Conservation (phyloP, 208 protist species). For the Phytomonas francai region DNA sequence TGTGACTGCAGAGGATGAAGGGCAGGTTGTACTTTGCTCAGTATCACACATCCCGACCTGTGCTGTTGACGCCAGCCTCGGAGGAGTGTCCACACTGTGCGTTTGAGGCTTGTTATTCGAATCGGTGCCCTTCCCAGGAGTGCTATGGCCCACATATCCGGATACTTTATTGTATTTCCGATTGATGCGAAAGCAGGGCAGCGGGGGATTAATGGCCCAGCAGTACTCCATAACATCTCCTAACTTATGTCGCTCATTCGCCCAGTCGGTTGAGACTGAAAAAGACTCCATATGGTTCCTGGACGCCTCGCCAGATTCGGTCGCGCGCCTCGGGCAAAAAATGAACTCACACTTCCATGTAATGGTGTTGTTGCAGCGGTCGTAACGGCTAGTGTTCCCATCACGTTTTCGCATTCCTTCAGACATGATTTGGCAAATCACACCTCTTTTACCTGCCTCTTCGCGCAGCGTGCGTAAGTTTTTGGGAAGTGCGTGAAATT, state of each 20-base stretch:
- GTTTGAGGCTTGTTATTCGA: background rate
- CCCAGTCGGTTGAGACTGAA: constrained; percentile 65
- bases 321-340: constrained; percentile 24
- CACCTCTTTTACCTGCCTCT: constrained; percentile 65
- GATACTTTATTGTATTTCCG: constrained; percentile 67
- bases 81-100: background rate
- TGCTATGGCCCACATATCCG: constrained; percentile 25
- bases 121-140: background rate
- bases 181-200: constrained; percentile 76
- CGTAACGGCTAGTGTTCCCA: constrained; percentile 69
- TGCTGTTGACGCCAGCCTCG: constrained; percentile 4
- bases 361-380: constrained; percentile 64
- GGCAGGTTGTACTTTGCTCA: background rate
- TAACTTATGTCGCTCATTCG: constrained; percentile 64
- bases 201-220: constrained; percentile 67
- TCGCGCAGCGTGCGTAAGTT: constrained; percentile 69
- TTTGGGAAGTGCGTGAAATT: constrained; percentile 54
- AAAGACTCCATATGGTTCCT: constrained; percentile 15
- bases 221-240: constrained; percentile 60
- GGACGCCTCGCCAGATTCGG: background rate
- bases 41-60: background rate
- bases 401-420: constrained; percentile 80
- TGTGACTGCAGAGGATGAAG: constrained; percentile 1
- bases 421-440: constrained; percentile 83
- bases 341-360: constrained; percentile 78